Base-by-base conservation (phyloP, 371 early-diverging fungal species). In the Mucor piriformis region DNA sequence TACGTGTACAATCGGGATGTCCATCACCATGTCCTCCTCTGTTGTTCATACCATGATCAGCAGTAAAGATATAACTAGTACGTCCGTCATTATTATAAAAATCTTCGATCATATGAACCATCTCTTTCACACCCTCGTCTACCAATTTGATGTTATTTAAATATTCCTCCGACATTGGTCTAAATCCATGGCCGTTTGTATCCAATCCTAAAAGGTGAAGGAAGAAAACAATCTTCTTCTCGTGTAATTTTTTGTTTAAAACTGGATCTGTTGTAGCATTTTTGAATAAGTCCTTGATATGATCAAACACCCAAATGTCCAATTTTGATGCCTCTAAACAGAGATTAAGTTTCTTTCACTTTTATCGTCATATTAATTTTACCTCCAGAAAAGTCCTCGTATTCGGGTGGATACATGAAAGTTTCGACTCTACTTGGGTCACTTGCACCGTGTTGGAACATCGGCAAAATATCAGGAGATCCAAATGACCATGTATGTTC, bases 11-110 rank as follows among this genome's bases (percentile, higher is more conserved):
- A 67, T 96, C 94, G 7, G 96, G 96, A 68, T 97, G 89, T 11
- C 96, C 96, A 67, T 97, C 97, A 44, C 97, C 97, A 67, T 97
- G 97, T 38, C 73, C 91, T 42, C 95, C 94, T 54, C 90, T 83
- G 62, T 95, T 92, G 62, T 88, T 86, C 98, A 97, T 97, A 37
- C 98, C 98, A 69, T 97, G 98, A 74, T 97, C 98, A 0, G 97
- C 87, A 11, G 96, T 94, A 61, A 96, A 92, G 1, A 97, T 79
- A 66, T 87, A 96, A 6, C 95, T 87, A 3, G 96, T 97, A 57
- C 81, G 71, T 25, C 83, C 87, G 69, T 96, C 98, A 67, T 90
- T 61, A 18, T 65, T 76, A 64, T 91, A 97, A 68, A 90, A 95
- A 2, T 74, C 70, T 10, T 93, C 88, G 13, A 96, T 69, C 23